Percentiles rank a stretch among this genome's conserved stretches.
These are phyloP conservation scores for Lepraria neglecta DNA, from an alignment of 495 filamentous ascomycete genomes.

Conservation along the genomic window DNA sequence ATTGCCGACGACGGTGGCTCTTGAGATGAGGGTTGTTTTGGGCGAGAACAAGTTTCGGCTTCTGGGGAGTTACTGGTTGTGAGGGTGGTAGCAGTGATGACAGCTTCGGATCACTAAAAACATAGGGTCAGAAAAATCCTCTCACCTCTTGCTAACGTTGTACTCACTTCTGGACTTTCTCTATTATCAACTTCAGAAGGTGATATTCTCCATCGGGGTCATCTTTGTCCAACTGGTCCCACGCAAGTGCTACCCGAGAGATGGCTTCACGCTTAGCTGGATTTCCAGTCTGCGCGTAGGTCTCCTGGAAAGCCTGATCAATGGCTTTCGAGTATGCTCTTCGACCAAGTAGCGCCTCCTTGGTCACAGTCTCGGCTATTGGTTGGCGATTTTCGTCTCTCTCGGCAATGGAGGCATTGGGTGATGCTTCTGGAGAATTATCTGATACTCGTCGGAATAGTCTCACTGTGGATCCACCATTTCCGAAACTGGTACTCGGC, in stretches of 20 bases:
- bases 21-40: slow-evolving; percentile 81
- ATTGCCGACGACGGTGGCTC: slow-evolving; percentile 65
- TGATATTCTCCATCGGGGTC: slow-evolving; percentile 90
- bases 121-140: neutral
- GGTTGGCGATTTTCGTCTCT: slow-evolving; percentile 40
- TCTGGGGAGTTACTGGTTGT: slow-evolving; percentile 41
- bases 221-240: slow-evolving; percentile 72
- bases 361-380: slow-evolving; percentile 51
- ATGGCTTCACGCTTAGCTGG: slow-evolving; percentile 74
- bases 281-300: slow-evolving; percentile 69
- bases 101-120: slow-evolving; percentile 47
- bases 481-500: slow-evolving; percentile 83
- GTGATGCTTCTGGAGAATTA: slow-evolving; percentile 42
- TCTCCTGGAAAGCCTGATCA: slow-evolving; percentile 74
- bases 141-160: neutral
- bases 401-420: slow-evolving; percentile 33
- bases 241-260: slow-evolving; percentile 72
- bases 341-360: slow-evolving; percentile 73
- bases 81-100: slow-evolving; percentile 41
- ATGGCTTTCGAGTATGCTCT: slow-evolving; percentile 72
- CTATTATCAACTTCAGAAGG: slow-evolving; percentile 64
- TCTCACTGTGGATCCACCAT: slow-evolving; percentile 79
- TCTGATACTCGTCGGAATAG: slow-evolving; percentile 85
- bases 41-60: slow-evolving; percentile 65
- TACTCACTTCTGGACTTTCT: slow-evolving; percentile 47